phyloP scores from a whole-genome alignment of 2,329 filamentous ascomycete genomes.

The Fusarium secorum region DNA sequence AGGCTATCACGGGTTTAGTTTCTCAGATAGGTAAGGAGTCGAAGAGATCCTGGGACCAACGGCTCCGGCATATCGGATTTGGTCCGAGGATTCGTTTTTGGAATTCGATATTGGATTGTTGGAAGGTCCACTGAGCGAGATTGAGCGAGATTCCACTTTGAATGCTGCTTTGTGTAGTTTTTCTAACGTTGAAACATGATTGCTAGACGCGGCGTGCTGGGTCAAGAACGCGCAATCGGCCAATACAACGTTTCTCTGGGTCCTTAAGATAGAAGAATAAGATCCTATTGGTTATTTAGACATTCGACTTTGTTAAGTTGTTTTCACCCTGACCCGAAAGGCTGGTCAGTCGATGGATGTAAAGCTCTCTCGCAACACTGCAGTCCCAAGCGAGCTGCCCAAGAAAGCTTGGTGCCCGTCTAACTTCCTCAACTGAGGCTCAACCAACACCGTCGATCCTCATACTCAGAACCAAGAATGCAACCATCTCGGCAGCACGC shows the following conservation, averaged over 20 bases:
- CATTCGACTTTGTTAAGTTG: too few relatives aligned
- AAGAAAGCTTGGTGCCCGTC: neutral
- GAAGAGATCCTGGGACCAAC: neutral
- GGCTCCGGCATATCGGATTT: neutral
- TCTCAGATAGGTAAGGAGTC: neutral
- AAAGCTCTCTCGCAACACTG: neutral
- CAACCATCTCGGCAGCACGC: neutral
- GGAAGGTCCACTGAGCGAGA: rapidly evolving
- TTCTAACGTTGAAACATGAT: neutral
- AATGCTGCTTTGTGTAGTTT: neutral
- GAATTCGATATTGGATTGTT: neutral
- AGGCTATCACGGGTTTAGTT: neutral
- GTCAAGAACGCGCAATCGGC: neutral
- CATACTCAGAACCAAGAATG: neutral
- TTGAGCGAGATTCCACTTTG: neutral
- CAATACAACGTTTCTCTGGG: neutral
- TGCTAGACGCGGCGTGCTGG: too few relatives aligned
- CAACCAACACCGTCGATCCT: neutral
- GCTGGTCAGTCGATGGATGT: too few relatives aligned
- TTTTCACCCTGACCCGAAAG: neutral
- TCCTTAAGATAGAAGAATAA: rapidly evolving
- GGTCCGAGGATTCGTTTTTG: neutral
- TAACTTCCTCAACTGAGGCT: too few relatives aligned
- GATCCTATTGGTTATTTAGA: neutral
- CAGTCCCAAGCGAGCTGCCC: neutral